A percentile compares a stretch with the other conserved stretches of the same genome.
These are phyloP conservation scores for Pseudogymnoascus sp. DNA, from an alignment of 2,329 filamentous ascomycete species.

Conservation along the genomic window DNA sequence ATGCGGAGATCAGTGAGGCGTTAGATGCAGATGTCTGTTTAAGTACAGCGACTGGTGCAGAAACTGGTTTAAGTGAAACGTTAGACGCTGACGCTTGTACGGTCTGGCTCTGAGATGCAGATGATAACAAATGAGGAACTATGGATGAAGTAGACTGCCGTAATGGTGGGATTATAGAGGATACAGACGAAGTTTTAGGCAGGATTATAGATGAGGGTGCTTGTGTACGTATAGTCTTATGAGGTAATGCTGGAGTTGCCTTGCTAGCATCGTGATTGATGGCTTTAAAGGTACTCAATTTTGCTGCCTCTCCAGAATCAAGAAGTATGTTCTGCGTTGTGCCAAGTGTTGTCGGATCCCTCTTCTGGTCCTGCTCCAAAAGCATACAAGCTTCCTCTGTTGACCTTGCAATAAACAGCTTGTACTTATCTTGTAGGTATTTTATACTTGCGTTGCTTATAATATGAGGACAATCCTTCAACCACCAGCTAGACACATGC, in stretches of 20 bases:
- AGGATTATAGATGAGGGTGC: neutral
- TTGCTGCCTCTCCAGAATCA: neutral
- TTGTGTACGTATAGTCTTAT: neutral
- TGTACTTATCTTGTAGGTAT: constrained; percentile 5
- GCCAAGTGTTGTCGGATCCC: neutral
- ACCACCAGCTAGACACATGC: constrained; percentile 16
- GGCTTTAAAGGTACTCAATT: neutral
- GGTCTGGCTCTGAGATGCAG: neutral
- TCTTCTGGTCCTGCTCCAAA: neutral
- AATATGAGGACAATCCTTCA: constrained; percentile 12
- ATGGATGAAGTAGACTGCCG: neutral
- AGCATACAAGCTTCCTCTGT: constrained; percentile 8
- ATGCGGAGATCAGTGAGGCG: neutral
- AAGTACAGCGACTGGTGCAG: neutral
- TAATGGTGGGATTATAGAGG: neutral
- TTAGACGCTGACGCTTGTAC: neutral
- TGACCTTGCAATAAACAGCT: constrained; percentile 15
- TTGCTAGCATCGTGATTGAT: neutral
- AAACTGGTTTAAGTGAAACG: neutral
- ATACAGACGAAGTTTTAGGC: neutral
- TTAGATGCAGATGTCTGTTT: neutral
- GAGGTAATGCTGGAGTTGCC: neutral
- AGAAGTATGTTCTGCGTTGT: neutral
- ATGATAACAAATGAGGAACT: neutral
- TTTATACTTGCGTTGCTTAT: constrained; percentile 16